Evolutionary conservation across 2,329 filamentous ascomycete genomes (phyloP).

Genomic region (Fusarium stilboides): DNA sequence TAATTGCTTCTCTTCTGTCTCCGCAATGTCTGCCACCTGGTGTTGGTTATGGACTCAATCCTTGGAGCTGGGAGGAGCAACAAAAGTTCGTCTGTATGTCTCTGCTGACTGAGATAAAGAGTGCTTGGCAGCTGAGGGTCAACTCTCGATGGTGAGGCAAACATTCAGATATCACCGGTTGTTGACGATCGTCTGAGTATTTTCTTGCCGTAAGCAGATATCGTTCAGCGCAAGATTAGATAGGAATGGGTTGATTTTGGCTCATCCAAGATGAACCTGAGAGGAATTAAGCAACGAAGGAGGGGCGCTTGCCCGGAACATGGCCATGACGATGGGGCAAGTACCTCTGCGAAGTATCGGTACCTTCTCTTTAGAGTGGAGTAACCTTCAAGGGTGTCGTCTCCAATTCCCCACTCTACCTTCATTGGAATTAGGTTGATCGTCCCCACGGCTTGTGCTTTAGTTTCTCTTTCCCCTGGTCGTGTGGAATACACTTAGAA

Average conservation of each 20-base stretch:
- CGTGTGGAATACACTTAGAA: slow-evolving; percentile 27
- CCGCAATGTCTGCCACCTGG: slow-evolving; percentile 27
- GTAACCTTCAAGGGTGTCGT: slow-evolving; percentile 30
- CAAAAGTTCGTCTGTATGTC: slow-evolving; percentile 23
- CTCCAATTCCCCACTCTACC: slow-evolving; percentile 41
- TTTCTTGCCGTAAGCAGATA: background rate
- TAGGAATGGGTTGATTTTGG: slow-evolving; percentile 4
- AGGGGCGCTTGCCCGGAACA: slow-evolving; percentile 7
- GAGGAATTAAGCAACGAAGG: slow-evolving; percentile 9
- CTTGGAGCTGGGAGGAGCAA: slow-evolving; percentile 12
- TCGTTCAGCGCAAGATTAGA: slow-evolving; percentile 5
- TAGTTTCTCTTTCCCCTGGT: slow-evolving; percentile 10
- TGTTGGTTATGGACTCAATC: slow-evolving; percentile 10
- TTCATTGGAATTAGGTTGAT: slow-evolving; percentile 39
- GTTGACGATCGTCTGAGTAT: background rate
- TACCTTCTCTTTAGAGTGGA: slow-evolving; percentile 32
- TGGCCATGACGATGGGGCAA: slow-evolving; percentile 12
- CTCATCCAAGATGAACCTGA: slow-evolving; percentile 1
- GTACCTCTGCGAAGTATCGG: slow-evolving; percentile 40
- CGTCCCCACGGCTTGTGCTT: slow-evolving; percentile 38
- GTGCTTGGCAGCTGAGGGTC: slow-evolving; percentile 12
- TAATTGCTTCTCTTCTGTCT: slow-evolving; percentile 24
- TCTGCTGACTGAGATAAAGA: slow-evolving; percentile 22
- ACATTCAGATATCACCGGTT: background rate
- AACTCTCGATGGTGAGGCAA: background rate